Base-by-base conservation (phyloP, 2,329 filamentous ascomycete species). In the Fusarium multiceps region DNA sequence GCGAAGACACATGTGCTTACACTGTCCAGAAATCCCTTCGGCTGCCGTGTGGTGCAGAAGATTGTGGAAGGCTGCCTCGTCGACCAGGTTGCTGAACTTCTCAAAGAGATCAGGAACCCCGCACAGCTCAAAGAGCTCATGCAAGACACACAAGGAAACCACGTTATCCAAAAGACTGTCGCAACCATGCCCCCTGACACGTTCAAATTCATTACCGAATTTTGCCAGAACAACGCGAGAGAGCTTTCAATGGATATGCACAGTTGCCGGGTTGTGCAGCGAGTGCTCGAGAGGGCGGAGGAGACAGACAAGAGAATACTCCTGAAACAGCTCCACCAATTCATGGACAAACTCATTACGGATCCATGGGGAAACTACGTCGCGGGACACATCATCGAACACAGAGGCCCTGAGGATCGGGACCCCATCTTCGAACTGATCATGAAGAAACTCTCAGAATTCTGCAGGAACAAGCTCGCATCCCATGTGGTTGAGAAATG, bases 401-500 rank as follows among this genome's bases (percentile, higher is more conserved):
- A 93, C 68, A 94, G 94, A 25, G 86, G 90, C 54, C 85, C 87
- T 6, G 88, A 91, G 59, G 93, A 98, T 75, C 88, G 90, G 21
- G 85, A 86, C 16, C 88, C 85, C 73, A 91, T 98, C 74, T 92
- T 97, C 59, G 81, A 86, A 27, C 83, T 93, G 48, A 91, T 98
- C 69, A 90, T 90, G 69, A 84, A 85, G 14, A 88, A 93, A 60
- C 83, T 97, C 4, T 80, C 97, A 41, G 82, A 83, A 2, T 90
- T 93, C 73, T 97, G 94, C 27, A 97, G 94, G 83, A 93, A 98
- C 83, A 99, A 99, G 78, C 97, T 93, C 76, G 95, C 96, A 1
- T 98, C 94, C 76, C 98, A 99, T 74, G 95, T 99, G 4, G 95
- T 99, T 1, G 96, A 99, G 80, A 95, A 93, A 80, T 97, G 94